Evolutionary conservation across 2,329 filamentous ascomycete species (phyloP).

Genomic region (Pyricularia grisea): DNA sequence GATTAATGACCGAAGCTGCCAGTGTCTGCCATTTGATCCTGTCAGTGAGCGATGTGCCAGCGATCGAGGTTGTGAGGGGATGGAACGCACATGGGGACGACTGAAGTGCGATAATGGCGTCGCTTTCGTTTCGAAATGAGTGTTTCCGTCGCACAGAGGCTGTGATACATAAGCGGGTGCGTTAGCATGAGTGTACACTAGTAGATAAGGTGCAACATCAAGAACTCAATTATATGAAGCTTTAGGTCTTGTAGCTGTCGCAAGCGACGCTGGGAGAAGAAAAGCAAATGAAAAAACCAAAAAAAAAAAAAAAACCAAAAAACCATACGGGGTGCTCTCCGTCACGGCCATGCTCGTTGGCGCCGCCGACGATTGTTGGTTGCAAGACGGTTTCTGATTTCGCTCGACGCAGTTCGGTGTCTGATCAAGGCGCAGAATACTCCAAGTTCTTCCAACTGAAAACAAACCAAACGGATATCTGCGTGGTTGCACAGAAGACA

Average conservation of each 20-base stretch:
- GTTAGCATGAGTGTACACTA: not conserved
- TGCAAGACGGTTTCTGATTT: not conserved
- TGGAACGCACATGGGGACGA: conserved; percentile 51
- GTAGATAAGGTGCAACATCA: not conserved
- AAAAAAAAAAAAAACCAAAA: too few relatives aligned
- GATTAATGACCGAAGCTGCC: conserved; percentile 84
- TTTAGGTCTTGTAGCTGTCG: not conserved
- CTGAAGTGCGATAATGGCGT: conserved; percentile 58
- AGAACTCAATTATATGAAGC: not conserved
- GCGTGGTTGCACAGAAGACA: not conserved
- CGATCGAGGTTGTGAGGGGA: not conserved
- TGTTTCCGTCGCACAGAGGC: conserved; percentile 55
- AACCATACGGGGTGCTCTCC: conserved; percentile 42
- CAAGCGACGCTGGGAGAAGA: not conserved
- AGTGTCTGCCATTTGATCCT: conserved; percentile 47
- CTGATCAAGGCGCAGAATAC: not conserved
- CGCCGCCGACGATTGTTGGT: not conserved
- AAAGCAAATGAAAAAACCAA: too few relatives aligned
- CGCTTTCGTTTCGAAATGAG: conserved; percentile 51
- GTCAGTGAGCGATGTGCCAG: conserved; percentile 6
- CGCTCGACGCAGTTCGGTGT: not conserved
- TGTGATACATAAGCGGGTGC: conserved; percentile 19
- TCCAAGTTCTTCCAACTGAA: not conserved
- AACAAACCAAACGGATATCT: not conserved
- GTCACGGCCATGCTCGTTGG: conserved; percentile 39